A percentile compares a stretch with the other conserved stretches of the same genome.
These are phyloP conservation scores for Umbilicus rupestris DNA, from an alignment of 164 flowering plant species.

Conservation along the genomic window DNA sequence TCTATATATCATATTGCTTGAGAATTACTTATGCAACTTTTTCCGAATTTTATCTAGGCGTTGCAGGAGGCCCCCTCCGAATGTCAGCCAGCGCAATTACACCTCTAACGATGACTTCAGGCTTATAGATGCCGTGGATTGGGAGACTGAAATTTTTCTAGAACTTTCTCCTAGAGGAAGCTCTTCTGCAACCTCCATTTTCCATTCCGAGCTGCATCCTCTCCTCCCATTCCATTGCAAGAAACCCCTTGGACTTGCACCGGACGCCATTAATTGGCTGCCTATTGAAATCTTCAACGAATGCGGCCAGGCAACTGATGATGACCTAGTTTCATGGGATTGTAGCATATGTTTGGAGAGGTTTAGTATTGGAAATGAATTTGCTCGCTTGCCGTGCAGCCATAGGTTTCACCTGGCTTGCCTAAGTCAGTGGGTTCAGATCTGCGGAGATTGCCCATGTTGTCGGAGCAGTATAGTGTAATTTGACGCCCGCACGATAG, in stretches of 20 bases:
- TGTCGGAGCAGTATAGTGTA: slow-evolving; percentile 40
- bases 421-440: slow-evolving; percentile 64
- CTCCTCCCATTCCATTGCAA: neutral
- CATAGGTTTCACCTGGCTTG: slow-evolving; percentile 65
- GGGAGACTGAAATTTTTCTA: slow-evolving; percentile 34
- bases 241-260: slow-evolving; percentile 59
- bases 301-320: slow-evolving; percentile 11
- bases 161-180: slow-evolving; percentile 13
- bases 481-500: neutral
- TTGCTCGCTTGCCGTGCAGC: slow-evolving; percentile 45
- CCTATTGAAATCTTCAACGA: slow-evolving; percentile 25
- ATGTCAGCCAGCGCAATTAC: slow-evolving; percentile 17
- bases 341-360: slow-evolving; percentile 41
- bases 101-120: slow-evolving; percentile 28
- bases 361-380: slow-evolving; percentile 42
- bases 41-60: slow-evolving; percentile 20
- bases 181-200: slow-evolving; percentile 11
- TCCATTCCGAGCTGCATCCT: slow-evolving; percentile 11
- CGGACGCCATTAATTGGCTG: slow-evolving; percentile 35
- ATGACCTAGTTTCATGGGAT: slow-evolving; percentile 20
- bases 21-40: neutral
- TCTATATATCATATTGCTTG: neutral
- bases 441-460: slow-evolving; percentile 80
- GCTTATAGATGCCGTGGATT: slow-evolving; percentile 31
- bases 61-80: slow-evolving; percentile 17